These are phyloP conservation scores for Rhizophagus sp. DNA, from an alignment of 192 early-diverging fungal genomes.

Conservation along the genomic window DNA sequence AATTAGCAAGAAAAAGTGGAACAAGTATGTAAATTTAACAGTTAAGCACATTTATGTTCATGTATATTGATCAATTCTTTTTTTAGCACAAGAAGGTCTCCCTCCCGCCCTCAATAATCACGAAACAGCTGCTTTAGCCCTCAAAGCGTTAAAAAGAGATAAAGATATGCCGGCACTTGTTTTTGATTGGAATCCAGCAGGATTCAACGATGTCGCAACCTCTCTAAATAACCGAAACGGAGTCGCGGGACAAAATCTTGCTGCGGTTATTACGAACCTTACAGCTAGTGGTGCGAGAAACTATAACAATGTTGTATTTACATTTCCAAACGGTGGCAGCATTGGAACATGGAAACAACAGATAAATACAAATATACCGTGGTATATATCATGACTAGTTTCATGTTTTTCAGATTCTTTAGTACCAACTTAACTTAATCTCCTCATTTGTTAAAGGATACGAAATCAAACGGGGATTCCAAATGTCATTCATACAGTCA, in stretches of 20 bases:
- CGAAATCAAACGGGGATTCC: not conserved
- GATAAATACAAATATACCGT: conserved; percentile 7
- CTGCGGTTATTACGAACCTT: conserved; percentile 22
- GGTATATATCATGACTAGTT: conserved; percentile 15
- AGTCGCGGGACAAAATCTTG: not conserved
- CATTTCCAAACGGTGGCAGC: not conserved
- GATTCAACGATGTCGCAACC: not conserved
- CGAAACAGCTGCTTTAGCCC: too few species aligned
- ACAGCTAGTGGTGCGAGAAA: conserved; percentile 1
- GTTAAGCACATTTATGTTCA: too few species aligned
- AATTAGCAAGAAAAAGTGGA: too few species aligned
- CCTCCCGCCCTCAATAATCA: too few species aligned
- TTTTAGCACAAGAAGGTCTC: too few species aligned
- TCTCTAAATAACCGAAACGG: not conserved
- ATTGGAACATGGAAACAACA: not conserved
- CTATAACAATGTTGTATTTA: conserved; percentile 11
- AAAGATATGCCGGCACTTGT: conserved; percentile 23
- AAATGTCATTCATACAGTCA: not conserved
- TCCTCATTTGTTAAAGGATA: conserved; percentile 14
- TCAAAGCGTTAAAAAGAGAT: conserved; percentile 19
- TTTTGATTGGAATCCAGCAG: conserved; percentile 20
- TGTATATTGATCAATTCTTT: too few species aligned
- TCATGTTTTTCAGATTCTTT: conserved; percentile 21
- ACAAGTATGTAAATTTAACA: too few species aligned
- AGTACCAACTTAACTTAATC: not conserved